Evolutionary conservation across 148 eudicot species (phyloP), one percentile per base, ranked within the genome.

Genomic region (Nyssa sinensis): DNA sequence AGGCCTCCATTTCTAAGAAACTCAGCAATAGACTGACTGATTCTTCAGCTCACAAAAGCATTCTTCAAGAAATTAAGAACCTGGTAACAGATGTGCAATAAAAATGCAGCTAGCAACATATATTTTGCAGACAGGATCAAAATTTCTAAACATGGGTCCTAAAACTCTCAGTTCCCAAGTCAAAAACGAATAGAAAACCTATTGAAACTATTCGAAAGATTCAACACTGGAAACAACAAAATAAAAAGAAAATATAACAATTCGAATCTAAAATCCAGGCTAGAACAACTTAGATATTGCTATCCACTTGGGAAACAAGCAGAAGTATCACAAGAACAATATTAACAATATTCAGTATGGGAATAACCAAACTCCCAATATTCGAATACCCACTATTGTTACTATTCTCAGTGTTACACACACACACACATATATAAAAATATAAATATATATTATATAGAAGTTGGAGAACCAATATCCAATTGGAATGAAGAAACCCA

Each of bases 1-100:
- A 41, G 65, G 41, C 33, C 78, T 24, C 77, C 84, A 80, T 72
- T 51, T 67, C 39, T 66, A 1, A 30, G 41, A 65, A 76, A 34
- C 3, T 34, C 64, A 49, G 63, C 74, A 64, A 49, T 51, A 49
- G 32, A 55, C 39, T n/a, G n/a, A n/a, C n/a, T 25, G 68, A 23
- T 63, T 47, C 70, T 72, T 71, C 72, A 58, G 72, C 76, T 65
- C 75, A 77, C 44, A 13, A 16, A 19, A 57, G 37, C 72, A 75
- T 39, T 7, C 10, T 24, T n/a, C 51, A 37, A 44, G 3, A 72
- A 23, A 31, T 71, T 55, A 55, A 32, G 25, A 51, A 29, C 66
- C 67, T 61, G 55, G 19, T 3, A 14, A 35, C 10, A 21, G n/a
- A 61, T 2, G 30, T 1, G 9, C 68, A 10, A 39, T 41, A n/a